These are phyloP conservation scores for Malus sieversii DNA, from an alignment of 306 rosid species.

Conservation along the genomic window DNA sequence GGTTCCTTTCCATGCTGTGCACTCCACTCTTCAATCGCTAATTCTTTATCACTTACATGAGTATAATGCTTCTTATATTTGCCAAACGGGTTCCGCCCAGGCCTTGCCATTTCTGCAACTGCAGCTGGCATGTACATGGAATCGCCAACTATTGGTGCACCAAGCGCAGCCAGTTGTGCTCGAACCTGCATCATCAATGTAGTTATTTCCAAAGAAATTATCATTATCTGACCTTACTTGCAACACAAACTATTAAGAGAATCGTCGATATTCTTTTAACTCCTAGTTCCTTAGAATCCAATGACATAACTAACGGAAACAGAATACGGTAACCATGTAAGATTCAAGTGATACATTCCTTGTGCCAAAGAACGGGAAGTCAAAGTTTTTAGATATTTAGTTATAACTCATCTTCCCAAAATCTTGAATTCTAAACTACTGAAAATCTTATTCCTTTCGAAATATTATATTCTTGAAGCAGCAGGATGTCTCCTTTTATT, in stretches of 20 bases:
- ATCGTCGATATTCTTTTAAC: background rate
- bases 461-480: background rate
- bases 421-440: background rate
- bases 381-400: background rate
- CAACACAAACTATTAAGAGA: background rate
- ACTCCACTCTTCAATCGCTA: no score
- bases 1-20: no score
- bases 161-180: constrained; percentile 69
- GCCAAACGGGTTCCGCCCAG: no score
- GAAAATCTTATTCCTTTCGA: background rate
- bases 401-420: background rate
- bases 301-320: background rate
- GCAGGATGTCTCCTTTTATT: background rate
- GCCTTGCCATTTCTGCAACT: background rate
- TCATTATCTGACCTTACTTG: constrained; percentile 4
- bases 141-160: constrained; percentile 90
- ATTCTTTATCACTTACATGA: no score
- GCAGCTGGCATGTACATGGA: constrained; percentile 87
- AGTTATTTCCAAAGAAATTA: constrained; percentile 13
- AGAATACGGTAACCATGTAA: background rate
- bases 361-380: constrained; percentile 12
- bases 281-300: background rate
- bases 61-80: no score
- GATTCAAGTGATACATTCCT: background rate
- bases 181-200: constrained; percentile 61